These are phyloP conservation scores for Inga leiocalycina DNA, from an alignment of 306 rosid species.

Conservation along the genomic window DNA sequence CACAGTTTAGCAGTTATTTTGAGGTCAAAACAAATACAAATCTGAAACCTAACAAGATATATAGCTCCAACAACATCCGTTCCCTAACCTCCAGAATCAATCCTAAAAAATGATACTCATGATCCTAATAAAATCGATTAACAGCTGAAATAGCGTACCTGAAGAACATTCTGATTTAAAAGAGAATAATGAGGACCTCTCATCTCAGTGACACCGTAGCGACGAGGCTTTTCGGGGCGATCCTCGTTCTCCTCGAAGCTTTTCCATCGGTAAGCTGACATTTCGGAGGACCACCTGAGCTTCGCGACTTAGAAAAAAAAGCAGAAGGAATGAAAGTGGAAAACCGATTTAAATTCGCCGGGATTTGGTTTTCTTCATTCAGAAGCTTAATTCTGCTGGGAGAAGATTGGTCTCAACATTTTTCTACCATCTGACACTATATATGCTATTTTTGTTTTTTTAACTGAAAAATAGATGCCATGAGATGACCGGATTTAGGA, in stretches of 20 bases:
- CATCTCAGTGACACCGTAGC: slow-evolving; percentile 86
- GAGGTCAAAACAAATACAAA: background rate
- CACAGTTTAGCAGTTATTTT: background rate
- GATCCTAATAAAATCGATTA: background rate
- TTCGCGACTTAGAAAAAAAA: background rate
- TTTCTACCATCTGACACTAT: background rate
- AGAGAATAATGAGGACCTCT: slow-evolving; percentile 66
- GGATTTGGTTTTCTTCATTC: background rate
- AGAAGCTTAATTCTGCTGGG: background rate
- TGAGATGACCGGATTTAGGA: background rate
- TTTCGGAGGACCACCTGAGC: background rate
- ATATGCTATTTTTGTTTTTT: background rate
- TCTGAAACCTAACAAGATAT: background rate
- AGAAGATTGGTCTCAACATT: background rate
- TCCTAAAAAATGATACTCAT: background rate
- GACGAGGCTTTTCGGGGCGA: slow-evolving; percentile 86
- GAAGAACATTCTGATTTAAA: slow-evolving; percentile 63
- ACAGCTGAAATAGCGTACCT: slow-evolving; percentile 40
- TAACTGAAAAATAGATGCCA: background rate
- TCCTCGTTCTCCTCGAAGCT: slow-evolving; percentile 80
- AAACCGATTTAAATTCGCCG: background rate
- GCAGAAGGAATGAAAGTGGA: background rate
- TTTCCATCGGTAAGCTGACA: slow-evolving; percentile 81
- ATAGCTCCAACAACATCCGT: background rate
- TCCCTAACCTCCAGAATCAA: background rate